Base-by-base conservation (phyloP, 2,329 filamentous ascomycete species). In the Neonectria neomacrospora region DNA sequence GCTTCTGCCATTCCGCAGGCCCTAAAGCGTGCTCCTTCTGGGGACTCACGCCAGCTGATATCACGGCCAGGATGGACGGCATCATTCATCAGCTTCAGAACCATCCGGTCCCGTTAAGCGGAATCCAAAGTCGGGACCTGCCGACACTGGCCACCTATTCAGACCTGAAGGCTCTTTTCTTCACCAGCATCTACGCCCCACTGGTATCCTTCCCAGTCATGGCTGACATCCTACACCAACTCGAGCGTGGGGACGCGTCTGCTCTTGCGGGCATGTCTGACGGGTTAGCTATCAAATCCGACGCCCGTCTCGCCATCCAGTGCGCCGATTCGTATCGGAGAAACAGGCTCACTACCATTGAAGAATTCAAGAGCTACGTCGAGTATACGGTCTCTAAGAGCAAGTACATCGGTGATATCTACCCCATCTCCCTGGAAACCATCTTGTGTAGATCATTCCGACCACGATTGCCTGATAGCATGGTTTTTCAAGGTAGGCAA, bases 331-430 rank as follows among this genome's bases (percentile, higher is more conserved):
- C 75, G 7, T 73, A 71, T 61, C 64, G 64, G 14, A 71, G 64
- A 44, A 78, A 78, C 69, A 71, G 53, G 28, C 65, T 77, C 20
- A 54, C 48, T 30, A 59, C 56, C 12, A 22, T 59, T 39, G 72
- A 74, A 30, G 70, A 73, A 10, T 76, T 71, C 37, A 61, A 56
- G 55, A 54, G 34, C 42, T 74, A 67, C 54, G 71, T 63, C 30
- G 69, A 76, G 53, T 64, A 71, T 61, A 61, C 67, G 3, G 54
- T 57, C 23, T 71, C 68, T n/a, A 65, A 67, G 65, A 77, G 74
- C 74, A 75, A 72, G 51, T 77, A 77, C 52, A 50, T 73, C 12
- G 75, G 75, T 12, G 74, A 76, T 55, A 67, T 76, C 22, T 74
- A 52, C 10, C 71, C 74, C 9, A 71, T 76, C n/a, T 72, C 54